These are phyloP conservation scores for Aphelidium insulamus DNA, from an alignment of 371 early-diverging fungal species.

Conservation along the genomic window DNA sequence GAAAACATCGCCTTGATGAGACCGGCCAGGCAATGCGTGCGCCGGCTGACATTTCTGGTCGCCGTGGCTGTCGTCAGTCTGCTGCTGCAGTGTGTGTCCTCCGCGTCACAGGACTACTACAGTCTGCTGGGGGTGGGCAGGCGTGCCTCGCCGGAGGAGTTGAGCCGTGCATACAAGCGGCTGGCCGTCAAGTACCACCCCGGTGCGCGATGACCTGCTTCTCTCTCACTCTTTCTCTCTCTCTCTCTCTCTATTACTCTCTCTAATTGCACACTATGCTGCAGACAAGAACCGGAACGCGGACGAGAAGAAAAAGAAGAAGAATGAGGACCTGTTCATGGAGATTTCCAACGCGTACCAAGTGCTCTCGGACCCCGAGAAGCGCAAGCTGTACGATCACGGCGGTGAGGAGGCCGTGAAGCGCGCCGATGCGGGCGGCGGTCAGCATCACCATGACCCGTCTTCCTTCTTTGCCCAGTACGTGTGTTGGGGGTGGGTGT, in stretches of 20 bases:
- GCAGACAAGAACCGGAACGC: conserved; percentile 72
- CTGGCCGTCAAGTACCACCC: conserved; percentile 71
- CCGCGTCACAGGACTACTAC: conserved; percentile 53
- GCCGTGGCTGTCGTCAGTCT: too few species aligned
- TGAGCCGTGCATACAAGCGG: conserved; percentile 75
- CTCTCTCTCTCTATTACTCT: neutral
- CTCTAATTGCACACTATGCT: neutral
- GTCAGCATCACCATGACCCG: conserved; percentile 58
- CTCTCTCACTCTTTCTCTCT: too few species aligned
- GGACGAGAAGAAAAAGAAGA: conserved; percentile 36
- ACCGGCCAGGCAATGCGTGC: too few species aligned
- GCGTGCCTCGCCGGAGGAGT: conserved; percentile 53
- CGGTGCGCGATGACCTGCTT: neutral
- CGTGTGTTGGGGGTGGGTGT: conserved; percentile 32
- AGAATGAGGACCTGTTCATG: conserved; percentile 70
- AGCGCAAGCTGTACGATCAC: conserved; percentile 69
- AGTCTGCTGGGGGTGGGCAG: conserved; percentile 63
- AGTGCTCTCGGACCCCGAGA: conserved; percentile 72
- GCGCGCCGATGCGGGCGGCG: conserved; percentile 25
- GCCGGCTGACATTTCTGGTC: too few species aligned
- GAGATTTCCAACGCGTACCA: conserved; percentile 84
- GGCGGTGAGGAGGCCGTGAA: conserved; percentile 86
- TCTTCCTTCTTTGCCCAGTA: conserved; percentile 79
- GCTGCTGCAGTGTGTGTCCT: too few species aligned
- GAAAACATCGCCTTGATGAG: too few species aligned